Percentiles rank a stretch among this genome's conserved stretches.
Conservation (phyloP, 1,139 yeast species). For the Hyphopichia pseudoburtonii region DNA sequence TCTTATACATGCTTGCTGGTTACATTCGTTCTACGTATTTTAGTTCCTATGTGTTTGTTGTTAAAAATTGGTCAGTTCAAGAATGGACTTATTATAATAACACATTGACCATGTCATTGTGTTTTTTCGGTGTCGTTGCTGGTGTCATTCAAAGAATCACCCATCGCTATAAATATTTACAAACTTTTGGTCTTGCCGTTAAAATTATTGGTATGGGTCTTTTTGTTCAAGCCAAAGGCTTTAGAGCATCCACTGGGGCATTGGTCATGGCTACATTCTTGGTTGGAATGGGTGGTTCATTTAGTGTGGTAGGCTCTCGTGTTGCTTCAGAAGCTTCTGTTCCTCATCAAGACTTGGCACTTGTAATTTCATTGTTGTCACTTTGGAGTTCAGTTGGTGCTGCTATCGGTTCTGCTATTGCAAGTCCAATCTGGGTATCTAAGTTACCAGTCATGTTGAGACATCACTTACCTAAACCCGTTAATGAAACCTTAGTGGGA, state of each 20-base stretch:
- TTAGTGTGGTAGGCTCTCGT: slow-evolving; percentile 24
- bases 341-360: slow-evolving; percentile 46
- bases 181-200: slow-evolving; percentile 22
- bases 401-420: slow-evolving; percentile 43
- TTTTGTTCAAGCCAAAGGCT: slow-evolving; percentile 11
- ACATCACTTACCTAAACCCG: slow-evolving; percentile 18
- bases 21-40: slow-evolving; percentile 18
- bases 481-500: slow-evolving; percentile 6
- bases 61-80: slow-evolving; percentile 19
- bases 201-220: slow-evolving; percentile 26
- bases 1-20: slow-evolving; percentile 26
- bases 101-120: slow-evolving; percentile 26
- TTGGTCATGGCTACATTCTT: slow-evolving; percentile 17
- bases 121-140: slow-evolving; percentile 28
- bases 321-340: slow-evolving; percentile 33
- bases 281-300: slow-evolving; percentile 27
- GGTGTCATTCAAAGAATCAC: slow-evolving; percentile 24
- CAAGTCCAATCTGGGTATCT: slow-evolving; percentile 49
- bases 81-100: slow-evolving; percentile 32
- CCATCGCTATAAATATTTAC: slow-evolving; percentile 28
- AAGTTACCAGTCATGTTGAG: slow-evolving; percentile 28
- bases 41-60: slow-evolving; percentile 24
- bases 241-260: slow-evolving; percentile 9
- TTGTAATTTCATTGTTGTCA: slow-evolving; percentile 39
- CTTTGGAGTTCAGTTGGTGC: slow-evolving; percentile 41